These are phyloP conservation scores for Guillardia theta DNA, from an alignment of 78 protist genomes.

Conservation along the genomic window DNA sequence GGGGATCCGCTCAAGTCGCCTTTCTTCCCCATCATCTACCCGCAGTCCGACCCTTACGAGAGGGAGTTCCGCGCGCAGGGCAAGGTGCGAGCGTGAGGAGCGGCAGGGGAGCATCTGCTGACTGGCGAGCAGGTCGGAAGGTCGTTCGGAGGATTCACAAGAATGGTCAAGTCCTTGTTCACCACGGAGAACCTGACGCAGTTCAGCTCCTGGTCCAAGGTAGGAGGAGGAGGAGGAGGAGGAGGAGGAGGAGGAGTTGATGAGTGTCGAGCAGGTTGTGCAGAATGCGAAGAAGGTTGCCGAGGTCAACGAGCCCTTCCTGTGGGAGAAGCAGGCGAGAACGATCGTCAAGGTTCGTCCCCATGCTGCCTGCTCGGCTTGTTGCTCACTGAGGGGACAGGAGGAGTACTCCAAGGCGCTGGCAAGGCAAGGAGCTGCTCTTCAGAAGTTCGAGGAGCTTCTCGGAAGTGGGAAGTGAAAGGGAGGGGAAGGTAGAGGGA, in stretches of 20 bases:
- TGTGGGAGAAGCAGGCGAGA: too few relatives aligned
- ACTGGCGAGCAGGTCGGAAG: slow-evolving; percentile 6
- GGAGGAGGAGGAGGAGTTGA: not conserved
- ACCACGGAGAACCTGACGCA: not conserved
- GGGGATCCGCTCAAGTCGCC: slow-evolving; percentile 33
- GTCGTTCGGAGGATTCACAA: not conserved
- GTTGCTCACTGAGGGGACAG: too few relatives aligned
- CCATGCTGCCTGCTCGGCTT: too few relatives aligned
- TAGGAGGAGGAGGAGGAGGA: not conserved
- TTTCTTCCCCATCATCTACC: slow-evolving; percentile 43
- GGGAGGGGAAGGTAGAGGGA: too few relatives aligned
- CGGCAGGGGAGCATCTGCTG: not conserved
- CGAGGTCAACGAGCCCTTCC: slow-evolving; percentile 19
- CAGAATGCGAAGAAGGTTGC: not conserved
- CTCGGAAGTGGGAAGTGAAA: too few relatives aligned
- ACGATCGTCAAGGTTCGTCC: too few relatives aligned
- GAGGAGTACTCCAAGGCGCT: too few relatives aligned
- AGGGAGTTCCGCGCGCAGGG: not conserved
- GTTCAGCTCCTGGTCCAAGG: slow-evolving; percentile 18
- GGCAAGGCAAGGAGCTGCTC: too few relatives aligned
- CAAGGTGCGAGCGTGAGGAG: not conserved
- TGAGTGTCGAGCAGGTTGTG: not conserved
- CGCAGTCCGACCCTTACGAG: not conserved
- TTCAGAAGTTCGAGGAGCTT: too few relatives aligned
- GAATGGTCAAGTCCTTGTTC: not conserved